Evolutionary conservation across 441 rosid species (phyloP), one percentile per base, ranked within the genome.

Genomic region (Raphanus hybrid): DNA sequence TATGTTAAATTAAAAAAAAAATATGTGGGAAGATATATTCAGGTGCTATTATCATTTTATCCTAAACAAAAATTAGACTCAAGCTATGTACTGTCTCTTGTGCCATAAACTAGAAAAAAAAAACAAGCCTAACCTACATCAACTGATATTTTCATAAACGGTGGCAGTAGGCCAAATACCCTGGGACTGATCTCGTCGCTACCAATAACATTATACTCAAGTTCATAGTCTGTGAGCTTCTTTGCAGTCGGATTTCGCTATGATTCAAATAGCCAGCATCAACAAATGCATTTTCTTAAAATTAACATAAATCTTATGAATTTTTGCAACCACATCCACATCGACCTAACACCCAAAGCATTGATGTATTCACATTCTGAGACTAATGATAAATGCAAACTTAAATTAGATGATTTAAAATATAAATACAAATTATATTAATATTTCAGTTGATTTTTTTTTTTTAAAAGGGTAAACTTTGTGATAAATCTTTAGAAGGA

Each of bases 1-100:
- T 70, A 8, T 76, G 75, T 70, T 27, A 64, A 37, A 39, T 37
- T 1, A 48, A 34, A 35, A 6, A 34, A 35, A 6, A 16, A 52
- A 26, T 14, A n/a, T 76, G 10, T 37, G 52, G 26, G 6, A 54
- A 8, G 54, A 18, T 52, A 18, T 52, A 73, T 52, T 64, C 41
- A 23, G 1, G 58, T 74, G 34, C 23, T 29, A 41, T 66, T 65
- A 2, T 65, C 64, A 54, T 26, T 54, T 73, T 14, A 54, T 37
- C 32, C 16, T 14, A 39, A 9, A 54, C 18, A 64, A 64, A 52
- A 20, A 18, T 50, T 14, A 73, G 48, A 63, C n/a, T 63, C 23
- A 2, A 60, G 5, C 64, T 14, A 29, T 60, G 64, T 12, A 59
- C 5, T 27, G 9, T n/a, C n/a, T 60, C 45, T 43, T 41, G 45